Percentiles rank a stretch among this genome's conserved stretches.
Evolutionary conservation across 2,329 filamentous ascomycete genomes (phyloP).

Genomic region (Colletotrichum chrysophilum): DNA sequence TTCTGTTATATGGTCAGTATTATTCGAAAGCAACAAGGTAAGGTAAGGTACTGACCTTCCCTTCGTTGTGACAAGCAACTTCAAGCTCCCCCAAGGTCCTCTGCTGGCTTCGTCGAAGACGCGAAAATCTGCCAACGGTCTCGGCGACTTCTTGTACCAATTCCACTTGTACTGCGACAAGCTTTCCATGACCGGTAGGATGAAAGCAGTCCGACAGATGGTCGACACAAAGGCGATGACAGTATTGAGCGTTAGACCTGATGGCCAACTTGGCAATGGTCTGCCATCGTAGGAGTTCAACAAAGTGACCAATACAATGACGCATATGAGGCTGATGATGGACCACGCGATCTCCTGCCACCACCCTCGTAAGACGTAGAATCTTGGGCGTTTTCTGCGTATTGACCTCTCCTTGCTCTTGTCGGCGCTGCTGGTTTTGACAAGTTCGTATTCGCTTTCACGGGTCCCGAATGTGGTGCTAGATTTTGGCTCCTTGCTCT

Average conservation of each 20-base stretch:
- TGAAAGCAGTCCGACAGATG: slow-evolving; percentile 24
- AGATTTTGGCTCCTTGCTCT: background rate
- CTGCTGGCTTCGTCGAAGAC: slow-evolving; percentile 23
- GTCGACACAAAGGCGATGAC: slow-evolving; percentile 31
- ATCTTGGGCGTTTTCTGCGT: background rate
- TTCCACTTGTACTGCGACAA: slow-evolving; percentile 27
- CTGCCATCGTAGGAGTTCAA: slow-evolving; percentile 23
- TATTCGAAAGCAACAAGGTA: background rate
- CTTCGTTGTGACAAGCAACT: background rate
- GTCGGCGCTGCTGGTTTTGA: background rate
- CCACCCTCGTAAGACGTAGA: background rate
- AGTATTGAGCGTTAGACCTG: slow-evolving; percentile 32
- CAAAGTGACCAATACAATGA: slow-evolving; percentile 26
- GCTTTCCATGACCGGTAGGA: slow-evolving; percentile 28
- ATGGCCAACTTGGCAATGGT: slow-evolving; percentile 25
- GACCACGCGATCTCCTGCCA: slow-evolving; percentile 1
- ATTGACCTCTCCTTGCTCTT: background rate
- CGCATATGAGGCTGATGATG: background rate
- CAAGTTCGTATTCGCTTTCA: background rate
- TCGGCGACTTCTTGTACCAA: slow-evolving; percentile 10
- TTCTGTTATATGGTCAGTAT: background rate
- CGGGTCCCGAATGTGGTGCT: background rate
- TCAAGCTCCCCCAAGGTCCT: slow-evolving; percentile 23
- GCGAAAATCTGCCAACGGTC: slow-evolving; percentile 19
- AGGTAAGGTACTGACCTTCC: background rate